Evolutionary conservation across 805 yeast genomes (phyloP), one percentile per base, ranked within the genome.

Genomic region (Saccharomycopsis babjevae): DNA sequence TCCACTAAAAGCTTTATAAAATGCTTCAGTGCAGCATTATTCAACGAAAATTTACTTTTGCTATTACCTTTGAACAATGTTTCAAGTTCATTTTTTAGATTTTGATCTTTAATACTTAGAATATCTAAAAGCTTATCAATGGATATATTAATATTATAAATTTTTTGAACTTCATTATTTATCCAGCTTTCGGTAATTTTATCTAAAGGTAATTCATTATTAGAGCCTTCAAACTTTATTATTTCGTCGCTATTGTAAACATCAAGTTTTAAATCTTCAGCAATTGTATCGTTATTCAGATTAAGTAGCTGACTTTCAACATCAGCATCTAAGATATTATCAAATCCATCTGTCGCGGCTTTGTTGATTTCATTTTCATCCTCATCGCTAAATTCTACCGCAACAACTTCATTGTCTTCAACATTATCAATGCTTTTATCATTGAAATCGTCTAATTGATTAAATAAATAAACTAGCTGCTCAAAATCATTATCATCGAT

Each of bases 131-230:
- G 32, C n/a, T 46, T 46, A 46, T 46, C n/a, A 11, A 46, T 46
- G 5, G 52, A 46, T 46, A 46, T 46, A 10, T 46, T 46, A 13
- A 22, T 46, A 46, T 46, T 46, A 22, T 22, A 68, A 4, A 67
- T 66, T 1, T 71, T 58, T 0, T 81, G 69, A 1, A 88, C 64
- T 57, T 77, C 76, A 61, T 82, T 74, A 57, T 82, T 82, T 1
- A 88, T 71, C 80, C 83, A 88, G 61, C 73, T 78, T 6, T 78
- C 72, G 58, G 77, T 80, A 22, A 83, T 74, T 3, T 75, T 75
- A 5, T 71, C 67, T 2, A 81, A 72, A 11, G 73, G 66, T 7
- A 80, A 60, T 6, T 58, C n/a, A 28, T 62, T 59, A 16, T 56
- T 58, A 0, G 57, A 46, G 56, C 57, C 16, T 40, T 62, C 20